Conservation (phyloP, 495 filamentous ascomycete species). For the Pseudoneurospora amorphoporcata region DNA sequence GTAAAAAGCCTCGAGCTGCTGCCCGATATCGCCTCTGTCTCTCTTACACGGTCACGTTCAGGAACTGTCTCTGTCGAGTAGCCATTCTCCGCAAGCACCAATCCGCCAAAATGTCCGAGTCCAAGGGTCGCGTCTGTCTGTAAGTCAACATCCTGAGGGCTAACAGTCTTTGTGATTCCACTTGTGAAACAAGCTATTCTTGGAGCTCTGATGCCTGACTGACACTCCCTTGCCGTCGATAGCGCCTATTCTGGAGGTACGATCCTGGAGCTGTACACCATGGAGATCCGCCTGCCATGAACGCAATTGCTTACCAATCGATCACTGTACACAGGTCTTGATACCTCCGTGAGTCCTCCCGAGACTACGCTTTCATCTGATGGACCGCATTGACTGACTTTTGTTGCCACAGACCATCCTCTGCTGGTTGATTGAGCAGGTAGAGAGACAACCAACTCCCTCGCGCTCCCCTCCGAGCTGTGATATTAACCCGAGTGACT, state of each 20-base stretch:
- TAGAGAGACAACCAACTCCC: constrained; percentile 1
- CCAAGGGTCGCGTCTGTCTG: constrained; percentile 38
- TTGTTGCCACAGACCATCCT: constrained; percentile 20
- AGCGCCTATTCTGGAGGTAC: constrained; percentile 39
- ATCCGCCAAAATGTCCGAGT: constrained; percentile 17
- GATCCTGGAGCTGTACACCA: background rate
- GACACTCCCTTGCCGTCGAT: constrained; percentile 6
- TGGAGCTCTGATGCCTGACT: background rate
- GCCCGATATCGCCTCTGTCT: background rate
- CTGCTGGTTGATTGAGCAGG: constrained; percentile 56
- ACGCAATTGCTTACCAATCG: constrained; percentile 5
- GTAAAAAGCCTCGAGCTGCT: background rate
- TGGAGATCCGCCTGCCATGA: background rate
- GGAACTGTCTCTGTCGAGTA: background rate
- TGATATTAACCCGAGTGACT: constrained; percentile 32
- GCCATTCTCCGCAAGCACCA: background rate
- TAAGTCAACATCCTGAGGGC: constrained; percentile 15
- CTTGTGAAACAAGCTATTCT: background rate
- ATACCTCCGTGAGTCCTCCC: constrained; percentile 45
- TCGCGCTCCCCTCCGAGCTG: background rate
- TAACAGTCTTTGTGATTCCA: background rate
- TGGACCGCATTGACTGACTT: background rate
- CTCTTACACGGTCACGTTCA: background rate
- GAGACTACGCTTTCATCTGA: constrained; percentile 17
- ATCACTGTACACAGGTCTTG: constrained; percentile 37